Evolutionary conservation across 2,329 filamentous ascomycete species (phyloP), one percentile per base, ranked within the genome.

Genomic region (Stachybotrys elegans): DNA sequence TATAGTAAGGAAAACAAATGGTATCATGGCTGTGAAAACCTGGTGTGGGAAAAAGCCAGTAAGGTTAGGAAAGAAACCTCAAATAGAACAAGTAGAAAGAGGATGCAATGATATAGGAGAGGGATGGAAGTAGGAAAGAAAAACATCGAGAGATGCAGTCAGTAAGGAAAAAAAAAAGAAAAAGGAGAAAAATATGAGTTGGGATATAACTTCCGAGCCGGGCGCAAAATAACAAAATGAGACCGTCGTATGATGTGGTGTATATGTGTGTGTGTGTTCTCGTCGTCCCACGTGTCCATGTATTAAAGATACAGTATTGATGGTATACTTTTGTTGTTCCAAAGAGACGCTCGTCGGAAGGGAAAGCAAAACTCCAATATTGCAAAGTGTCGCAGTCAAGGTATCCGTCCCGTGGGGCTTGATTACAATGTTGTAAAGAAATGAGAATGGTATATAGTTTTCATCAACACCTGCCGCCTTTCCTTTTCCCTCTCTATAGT

Each of bases 221-320:
- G 16, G 27, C 5, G 36, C 12, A 23, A n/a, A n/a, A 27, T 27
- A 40, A 17, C n/a, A 19, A 40, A 29, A 40, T 40, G 34, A 36
- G n/a, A 36, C 23, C 38, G 22, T 23, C 38, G 38, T 40, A n/a
- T n/a, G n/a, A n/a, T n/a, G n/a, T n/a, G n/a, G n/a, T n/a, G n/a
- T n/a, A n/a, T n/a, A n/a, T n/a, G n/a, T n/a, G n/a, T n/a, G n/a
- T n/a, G n/a, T 27, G 22, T 23, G 38, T 23, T 22, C n/a, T 39
- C 31, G 38, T 40, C 38, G 23, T 40, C 38, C 38, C n/a, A n/a
- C n/a, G 9, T n/a, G 22, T 40, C 38, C 22, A 17, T 40, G 38
- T 40, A 40, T 40, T 40, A 40, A 22, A 40, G 29, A 23, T 40
- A 40, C 38, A 40, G 13, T 36, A 36, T 16, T 6, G 19, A 36